phyloP scores from a whole-genome alignment of 2,329 filamentous ascomycete genomes.

The Cladophialophora psammophila region DNA sequence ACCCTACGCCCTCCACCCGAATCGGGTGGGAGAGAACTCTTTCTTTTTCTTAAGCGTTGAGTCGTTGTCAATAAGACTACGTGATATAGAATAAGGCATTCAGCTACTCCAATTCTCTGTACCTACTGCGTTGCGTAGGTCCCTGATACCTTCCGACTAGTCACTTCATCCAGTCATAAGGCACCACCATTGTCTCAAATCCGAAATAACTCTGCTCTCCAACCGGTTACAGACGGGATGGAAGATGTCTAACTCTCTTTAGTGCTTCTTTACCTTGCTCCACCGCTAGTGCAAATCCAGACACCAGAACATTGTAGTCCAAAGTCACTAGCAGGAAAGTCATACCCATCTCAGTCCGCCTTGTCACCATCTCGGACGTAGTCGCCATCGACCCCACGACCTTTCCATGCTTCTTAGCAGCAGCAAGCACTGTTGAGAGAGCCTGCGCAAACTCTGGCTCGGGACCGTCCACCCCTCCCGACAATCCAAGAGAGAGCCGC shows the following conservation, averaged over 20 bases:
- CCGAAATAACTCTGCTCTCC: too few species aligned
- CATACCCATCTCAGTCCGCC: constrained; percentile 9
- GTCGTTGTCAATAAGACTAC: too few species aligned
- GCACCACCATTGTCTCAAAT: too few species aligned
- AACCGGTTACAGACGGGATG: not conserved
- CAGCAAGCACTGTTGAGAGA: not conserved
- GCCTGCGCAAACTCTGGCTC: constrained; percentile 16
- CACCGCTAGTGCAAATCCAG: constrained; percentile 9
- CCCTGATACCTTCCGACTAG: too few species aligned
- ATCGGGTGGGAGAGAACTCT: too few species aligned
- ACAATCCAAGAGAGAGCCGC: constrained; percentile 15
- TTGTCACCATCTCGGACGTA: not conserved
- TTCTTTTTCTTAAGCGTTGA: too few species aligned
- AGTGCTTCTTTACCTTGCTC: not conserved
- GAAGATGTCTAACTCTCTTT: not conserved
- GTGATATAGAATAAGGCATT: too few species aligned
- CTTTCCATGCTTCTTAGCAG: constrained; percentile 1
- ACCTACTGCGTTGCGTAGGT: too few species aligned
- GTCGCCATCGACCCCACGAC: constrained; percentile 9
- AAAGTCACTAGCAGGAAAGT: constrained; percentile 13
- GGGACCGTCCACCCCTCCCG: constrained; percentile 13
- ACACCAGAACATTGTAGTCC: constrained; percentile 15
- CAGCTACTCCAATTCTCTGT: too few species aligned
- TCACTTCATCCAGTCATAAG: too few species aligned
- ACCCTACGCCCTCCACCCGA: too few species aligned